Percentiles rank a stretch among this genome's conserved stretches.
Evolutionary conservation across 495 filamentous ascomycete species (phyloP).

Genomic region (Penicillium steckii): DNA sequence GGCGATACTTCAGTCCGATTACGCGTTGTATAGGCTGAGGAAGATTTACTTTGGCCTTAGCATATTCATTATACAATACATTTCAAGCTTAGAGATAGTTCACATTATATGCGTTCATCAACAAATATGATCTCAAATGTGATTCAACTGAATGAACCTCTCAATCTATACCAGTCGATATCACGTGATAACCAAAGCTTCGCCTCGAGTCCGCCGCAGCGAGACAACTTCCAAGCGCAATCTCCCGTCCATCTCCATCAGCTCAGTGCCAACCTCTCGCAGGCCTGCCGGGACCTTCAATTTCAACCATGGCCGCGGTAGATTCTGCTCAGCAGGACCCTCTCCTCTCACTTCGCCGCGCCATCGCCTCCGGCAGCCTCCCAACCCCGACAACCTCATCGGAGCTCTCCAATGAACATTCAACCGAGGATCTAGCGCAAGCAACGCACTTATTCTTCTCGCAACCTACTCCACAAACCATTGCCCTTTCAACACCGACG

Average conservation of each 20-base stretch:
- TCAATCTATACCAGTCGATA: not conserved
- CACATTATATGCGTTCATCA: too few relatives aligned
- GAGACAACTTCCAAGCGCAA: constrained; percentile 14
- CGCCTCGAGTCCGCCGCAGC: constrained; percentile 1
- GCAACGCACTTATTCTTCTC: constrained; percentile 84
- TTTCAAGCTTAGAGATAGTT: too few relatives aligned
- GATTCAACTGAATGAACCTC: not conserved
- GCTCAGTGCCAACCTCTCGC: constrained; percentile 10
- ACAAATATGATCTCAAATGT: not conserved
- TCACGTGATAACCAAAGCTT: constrained; percentile 14
- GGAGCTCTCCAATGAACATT: constrained; percentile 48
- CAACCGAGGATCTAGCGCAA: constrained; percentile 60
- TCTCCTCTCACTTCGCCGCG: constrained; percentile 74
- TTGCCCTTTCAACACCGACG: constrained; percentile 73
- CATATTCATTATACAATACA: too few relatives aligned
- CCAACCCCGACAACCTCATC: constrained; percentile 68
- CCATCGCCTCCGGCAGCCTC: constrained; percentile 64
- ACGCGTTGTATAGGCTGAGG: constrained; percentile 4
- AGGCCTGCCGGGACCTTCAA: constrained; percentile 10
- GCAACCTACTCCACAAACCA: constrained; percentile 56
- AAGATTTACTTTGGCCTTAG: not conserved
- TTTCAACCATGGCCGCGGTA: constrained; percentile 24
- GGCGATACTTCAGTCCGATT: constrained; percentile 23
- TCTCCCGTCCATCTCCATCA: not conserved
- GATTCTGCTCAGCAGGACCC: constrained; percentile 59